These are phyloP conservation scores for Betula pendula DNA, from an alignment of 306 rosid species.

Conservation along the genomic window DNA sequence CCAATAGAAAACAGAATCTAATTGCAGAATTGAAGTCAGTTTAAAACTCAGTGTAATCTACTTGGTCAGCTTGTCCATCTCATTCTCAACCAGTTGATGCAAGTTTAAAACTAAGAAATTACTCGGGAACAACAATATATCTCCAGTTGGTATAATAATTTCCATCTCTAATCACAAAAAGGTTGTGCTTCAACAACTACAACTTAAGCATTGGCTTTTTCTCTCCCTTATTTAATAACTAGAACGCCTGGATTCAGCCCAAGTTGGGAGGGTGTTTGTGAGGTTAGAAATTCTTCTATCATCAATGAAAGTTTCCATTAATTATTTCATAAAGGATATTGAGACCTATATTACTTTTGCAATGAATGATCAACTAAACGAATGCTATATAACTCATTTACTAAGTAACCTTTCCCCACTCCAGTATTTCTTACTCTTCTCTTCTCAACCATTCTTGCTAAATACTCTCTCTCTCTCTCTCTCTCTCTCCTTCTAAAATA, in stretches of 20 bases:
- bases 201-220: not conserved
- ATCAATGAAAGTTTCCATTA: not conserved
- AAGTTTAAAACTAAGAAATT: too few relatives aligned
- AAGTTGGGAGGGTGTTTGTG: not conserved
- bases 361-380: too few relatives aligned
- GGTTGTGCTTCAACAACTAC: not conserved
- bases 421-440: too few relatives aligned
- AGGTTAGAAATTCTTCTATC: not conserved
- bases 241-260: not conserved
- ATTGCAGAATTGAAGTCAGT: not conserved
- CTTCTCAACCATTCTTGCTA: not conserved
- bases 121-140: too few relatives aligned
- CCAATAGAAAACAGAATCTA: constrained; percentile 6
- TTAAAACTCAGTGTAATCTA: not conserved
- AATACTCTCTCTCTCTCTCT: not conserved
- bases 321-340: too few relatives aligned
- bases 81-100: not conserved
- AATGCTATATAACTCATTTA: too few relatives aligned
- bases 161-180: not conserved
- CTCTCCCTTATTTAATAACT: not conserved
- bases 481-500: not conserved
- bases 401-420: too few relatives aligned
- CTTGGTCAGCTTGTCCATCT: not conserved
- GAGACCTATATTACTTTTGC: too few relatives aligned
- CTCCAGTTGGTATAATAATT: not conserved